A percentile compares a stretch with the other conserved stretches of the same genome.
Conservation (phyloP, 2,329 filamentous ascomycete species). For the Madurella fahalii region DNA sequence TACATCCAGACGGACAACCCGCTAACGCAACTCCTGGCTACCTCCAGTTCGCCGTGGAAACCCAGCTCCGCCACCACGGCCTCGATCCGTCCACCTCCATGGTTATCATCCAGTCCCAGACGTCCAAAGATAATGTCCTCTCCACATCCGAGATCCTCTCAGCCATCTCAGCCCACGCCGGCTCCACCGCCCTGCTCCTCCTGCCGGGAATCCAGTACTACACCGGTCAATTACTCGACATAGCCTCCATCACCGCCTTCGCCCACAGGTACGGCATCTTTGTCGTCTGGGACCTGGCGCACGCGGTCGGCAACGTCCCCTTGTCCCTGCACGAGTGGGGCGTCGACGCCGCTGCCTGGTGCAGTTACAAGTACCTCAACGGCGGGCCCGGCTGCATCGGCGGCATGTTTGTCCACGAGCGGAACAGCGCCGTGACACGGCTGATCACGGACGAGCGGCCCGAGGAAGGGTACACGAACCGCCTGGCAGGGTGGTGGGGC, state of each 20-base stretch:
- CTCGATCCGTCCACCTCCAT: conserved; percentile 62
- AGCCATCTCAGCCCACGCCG: conserved; percentile 62
- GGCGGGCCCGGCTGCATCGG: conserved; percentile 71
- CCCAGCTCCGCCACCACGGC: conserved; percentile 67
- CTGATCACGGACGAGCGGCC: conserved; percentile 31
- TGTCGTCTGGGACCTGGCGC: conserved; percentile 77
- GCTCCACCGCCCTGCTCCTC: conserved; percentile 64
- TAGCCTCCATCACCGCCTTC: conserved; percentile 65
- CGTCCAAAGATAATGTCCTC: conserved; percentile 49
- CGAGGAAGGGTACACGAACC: conserved; percentile 42
- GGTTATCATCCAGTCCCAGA: conserved; percentile 59
- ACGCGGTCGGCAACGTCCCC: conserved; percentile 73
- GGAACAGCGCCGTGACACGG: conserved; percentile 47
- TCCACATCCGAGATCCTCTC: conserved; percentile 63
- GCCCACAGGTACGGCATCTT: conserved; percentile 63
- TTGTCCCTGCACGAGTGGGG: conserved; percentile 70
- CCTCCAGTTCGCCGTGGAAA: conserved; percentile 67
- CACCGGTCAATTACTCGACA: conserved; percentile 73
- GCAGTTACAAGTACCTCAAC: conserved; percentile 80
- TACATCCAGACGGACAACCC: neutral
- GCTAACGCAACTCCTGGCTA: conserved; percentile 21
- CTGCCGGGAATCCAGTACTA: conserved; percentile 79
- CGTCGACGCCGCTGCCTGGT: conserved; percentile 76
- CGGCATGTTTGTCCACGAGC: conserved; percentile 68
- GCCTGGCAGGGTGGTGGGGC: conserved; percentile 79